Conservation (phyloP, 495 filamentous ascomycete genomes). For the Aspergillus sclerotiicarbonarius region DNA sequence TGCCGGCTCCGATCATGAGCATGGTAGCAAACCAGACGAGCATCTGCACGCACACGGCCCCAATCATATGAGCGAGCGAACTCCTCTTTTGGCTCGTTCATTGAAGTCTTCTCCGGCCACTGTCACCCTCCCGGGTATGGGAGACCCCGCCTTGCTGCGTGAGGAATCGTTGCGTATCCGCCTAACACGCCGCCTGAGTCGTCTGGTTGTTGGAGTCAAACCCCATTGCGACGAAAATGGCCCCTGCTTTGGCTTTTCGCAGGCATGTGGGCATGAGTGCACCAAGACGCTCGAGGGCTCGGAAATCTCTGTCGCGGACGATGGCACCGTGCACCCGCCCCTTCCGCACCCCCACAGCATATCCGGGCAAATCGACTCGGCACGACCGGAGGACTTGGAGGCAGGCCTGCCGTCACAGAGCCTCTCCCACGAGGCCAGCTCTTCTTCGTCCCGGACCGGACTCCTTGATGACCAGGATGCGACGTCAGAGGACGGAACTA, state of each 20-base stretch:
- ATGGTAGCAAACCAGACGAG: slow-evolving; percentile 24
- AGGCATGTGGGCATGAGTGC: slow-evolving; percentile 83
- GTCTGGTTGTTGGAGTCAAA: slow-evolving; percentile 67
- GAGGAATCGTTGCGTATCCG: slow-evolving; percentile 39
- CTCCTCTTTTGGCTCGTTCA: slow-evolving; percentile 38
- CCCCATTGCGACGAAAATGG: slow-evolving; percentile 68
- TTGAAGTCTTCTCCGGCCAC: slow-evolving; percentile 29
- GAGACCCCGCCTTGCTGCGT: neutral
- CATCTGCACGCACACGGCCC: slow-evolving; percentile 19
- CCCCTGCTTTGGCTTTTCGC: slow-evolving; percentile 79
- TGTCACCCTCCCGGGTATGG: slow-evolving; percentile 1
- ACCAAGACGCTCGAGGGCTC: slow-evolving; percentile 32
- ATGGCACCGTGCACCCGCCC: slow-evolving; percentile 6
- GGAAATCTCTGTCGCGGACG: slow-evolving; percentile 12
- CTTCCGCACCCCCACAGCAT: slow-evolving; percentile 19
- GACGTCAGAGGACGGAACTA: slow-evolving; percentile 19
- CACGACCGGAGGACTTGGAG: neutral
- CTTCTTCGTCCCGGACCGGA: slow-evolving; percentile 15
- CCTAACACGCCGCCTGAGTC: slow-evolving; percentile 52
- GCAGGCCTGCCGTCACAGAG: slow-evolving; percentile 8
- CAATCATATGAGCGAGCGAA: slow-evolving; percentile 37
- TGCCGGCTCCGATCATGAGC: slow-evolving; percentile 33
- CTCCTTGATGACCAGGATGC: slow-evolving; percentile 5
- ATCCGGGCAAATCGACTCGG: slow-evolving; percentile 6
- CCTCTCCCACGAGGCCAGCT: slow-evolving; percentile 8